These are phyloP conservation scores for Clonostachys rhizophaga DNA, from an alignment of 2,329 filamentous ascomycete genomes.

Conservation along the genomic window DNA sequence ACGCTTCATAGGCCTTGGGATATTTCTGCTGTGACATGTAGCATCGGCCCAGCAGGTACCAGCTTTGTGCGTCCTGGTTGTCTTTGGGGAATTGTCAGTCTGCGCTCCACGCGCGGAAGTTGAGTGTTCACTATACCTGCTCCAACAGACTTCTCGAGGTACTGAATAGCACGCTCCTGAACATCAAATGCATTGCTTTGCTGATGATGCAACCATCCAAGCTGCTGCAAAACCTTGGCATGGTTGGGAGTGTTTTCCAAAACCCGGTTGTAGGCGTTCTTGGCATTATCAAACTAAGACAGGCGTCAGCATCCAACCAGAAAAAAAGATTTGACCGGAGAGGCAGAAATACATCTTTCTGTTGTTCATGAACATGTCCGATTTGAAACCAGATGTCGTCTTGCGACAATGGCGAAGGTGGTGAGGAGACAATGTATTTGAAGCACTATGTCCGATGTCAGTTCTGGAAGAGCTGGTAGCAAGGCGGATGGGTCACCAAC, in stretches of 20 bases:
- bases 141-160: constrained; percentile 91
- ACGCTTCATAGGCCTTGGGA: constrained; percentile 96
- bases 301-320: constrained; percentile 23
- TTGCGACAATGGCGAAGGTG: constrained; percentile 86
- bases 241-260: constrained; percentile 93
- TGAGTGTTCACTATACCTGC: constrained; percentile 60
- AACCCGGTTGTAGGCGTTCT: constrained; percentile 86
- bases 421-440: constrained; percentile 93
- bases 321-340: neutral
- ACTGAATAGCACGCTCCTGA: constrained; percentile 95
- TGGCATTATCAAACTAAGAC: constrained; percentile 83
- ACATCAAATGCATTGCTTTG: constrained; percentile 87
- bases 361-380: constrained; percentile 96
- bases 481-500: constrained; percentile 40
- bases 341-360: constrained; percentile 80
- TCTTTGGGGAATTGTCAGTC: constrained; percentile 48
- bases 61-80: constrained; percentile 92
- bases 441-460: constrained; percentile 64
- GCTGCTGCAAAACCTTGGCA: constrained; percentile 95
- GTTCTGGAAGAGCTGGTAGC: neutral
- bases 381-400: constrained; percentile 99
- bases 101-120: neutral
- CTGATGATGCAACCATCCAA: constrained; percentile 97
- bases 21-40: constrained; percentile 99
- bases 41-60: constrained; percentile 95